A percentile compares a stretch with the other conserved stretches of the same genome.
phyloP scores from a whole-genome alignment of 176 grass and related monocot genomes.

The Chloris gayana region DNA sequence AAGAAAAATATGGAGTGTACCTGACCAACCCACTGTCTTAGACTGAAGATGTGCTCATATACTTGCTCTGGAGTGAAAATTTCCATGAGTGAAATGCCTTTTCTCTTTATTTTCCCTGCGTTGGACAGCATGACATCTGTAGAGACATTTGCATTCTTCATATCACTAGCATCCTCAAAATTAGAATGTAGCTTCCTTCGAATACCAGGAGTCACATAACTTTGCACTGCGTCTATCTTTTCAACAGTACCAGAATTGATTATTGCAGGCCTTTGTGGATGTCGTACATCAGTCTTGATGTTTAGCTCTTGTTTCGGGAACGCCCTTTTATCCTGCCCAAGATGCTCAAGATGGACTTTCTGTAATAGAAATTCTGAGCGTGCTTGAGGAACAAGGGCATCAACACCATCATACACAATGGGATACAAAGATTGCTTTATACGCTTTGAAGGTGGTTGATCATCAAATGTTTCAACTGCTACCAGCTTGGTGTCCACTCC shows the following conservation, averaged over 20 bases:
- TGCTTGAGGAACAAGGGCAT: slow-evolving; percentile 33
- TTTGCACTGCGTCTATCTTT: slow-evolving; percentile 36
- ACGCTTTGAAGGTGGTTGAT: slow-evolving; percentile 60
- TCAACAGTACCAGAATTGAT: slow-evolving; percentile 38
- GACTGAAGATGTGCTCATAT: slow-evolving; percentile 64
- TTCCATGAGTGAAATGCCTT: slow-evolving; percentile 90
- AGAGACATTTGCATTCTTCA: slow-evolving; percentile 47
- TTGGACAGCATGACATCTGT: slow-evolving; percentile 55
- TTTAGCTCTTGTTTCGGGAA: slow-evolving; percentile 48
- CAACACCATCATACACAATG: slow-evolving; percentile 42
- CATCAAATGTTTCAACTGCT: slow-evolving; percentile 57
- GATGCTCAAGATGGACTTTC: slow-evolving; percentile 28
- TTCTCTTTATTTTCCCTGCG: slow-evolving; percentile 72
- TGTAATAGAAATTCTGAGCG: slow-evolving; percentile 43
- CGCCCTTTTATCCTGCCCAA: slow-evolving; percentile 47
- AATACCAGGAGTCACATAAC: slow-evolving; percentile 38
- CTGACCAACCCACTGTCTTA: slow-evolving; percentile 86
- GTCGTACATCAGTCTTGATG: slow-evolving; percentile 20
- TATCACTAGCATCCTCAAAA: slow-evolving; percentile 50
- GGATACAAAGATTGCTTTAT: slow-evolving; percentile 42
- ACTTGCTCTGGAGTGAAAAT: slow-evolving; percentile 85
- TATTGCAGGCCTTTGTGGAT: slow-evolving; percentile 21
- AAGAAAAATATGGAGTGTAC: slow-evolving; percentile 57
- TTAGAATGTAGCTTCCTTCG: slow-evolving; percentile 32
- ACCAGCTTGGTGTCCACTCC: slow-evolving; percentile 54